A percentile compares a stretch with the other conserved stretches of the same genome.
These are phyloP conservation scores for Bocquillonia castaneifolia DNA, from an alignment of 441 rosid genomes.

Conservation along the genomic window DNA sequence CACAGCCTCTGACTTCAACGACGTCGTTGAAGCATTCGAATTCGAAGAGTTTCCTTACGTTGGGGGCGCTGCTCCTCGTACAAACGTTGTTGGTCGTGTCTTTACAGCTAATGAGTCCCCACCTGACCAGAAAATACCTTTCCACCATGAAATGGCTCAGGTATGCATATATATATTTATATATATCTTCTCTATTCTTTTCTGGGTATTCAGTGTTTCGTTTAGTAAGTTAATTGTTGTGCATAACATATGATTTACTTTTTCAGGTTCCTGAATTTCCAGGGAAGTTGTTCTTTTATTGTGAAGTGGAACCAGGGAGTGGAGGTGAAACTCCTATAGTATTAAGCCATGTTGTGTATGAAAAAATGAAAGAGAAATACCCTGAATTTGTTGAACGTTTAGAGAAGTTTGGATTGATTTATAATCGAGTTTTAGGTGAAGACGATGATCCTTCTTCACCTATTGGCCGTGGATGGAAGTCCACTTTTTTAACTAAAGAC, in stretches of 20 bases:
- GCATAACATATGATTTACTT: background rate
- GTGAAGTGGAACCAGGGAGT: constrained; percentile 74
- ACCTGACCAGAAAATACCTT: constrained; percentile 76
- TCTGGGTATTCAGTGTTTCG: too few relatives aligned
- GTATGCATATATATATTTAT: constrained; percentile 28
- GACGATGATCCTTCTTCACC: constrained; percentile 84
- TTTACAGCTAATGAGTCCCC: constrained; percentile 94
- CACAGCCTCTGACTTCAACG: constrained; percentile 69
- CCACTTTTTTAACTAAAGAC: constrained; percentile 77
- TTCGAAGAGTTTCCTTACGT: constrained; percentile 87
- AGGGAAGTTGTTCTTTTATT: constrained; percentile 78
- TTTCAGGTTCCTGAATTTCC: constrained; percentile 79
- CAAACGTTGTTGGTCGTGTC: constrained; percentile 76
- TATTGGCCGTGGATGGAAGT: constrained; percentile 95
- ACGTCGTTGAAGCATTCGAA: constrained; percentile 72
- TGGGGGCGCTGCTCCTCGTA: constrained; percentile 83
- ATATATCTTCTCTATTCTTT: too few relatives aligned
- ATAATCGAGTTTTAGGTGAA: constrained; percentile 66
- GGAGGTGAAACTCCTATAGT: constrained; percentile 96
- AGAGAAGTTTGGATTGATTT: constrained; percentile 66
- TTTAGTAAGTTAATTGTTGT: background rate
- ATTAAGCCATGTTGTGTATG: constrained; percentile 69
- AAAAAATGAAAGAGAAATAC: constrained; percentile 61
- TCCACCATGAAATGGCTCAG: constrained; percentile 97
- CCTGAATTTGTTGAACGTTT: constrained; percentile 60